Evolutionary conservation across 1,284 basidiomycete genomes (phyloP).

Genomic region (Trichosporon ovoides): DNA sequence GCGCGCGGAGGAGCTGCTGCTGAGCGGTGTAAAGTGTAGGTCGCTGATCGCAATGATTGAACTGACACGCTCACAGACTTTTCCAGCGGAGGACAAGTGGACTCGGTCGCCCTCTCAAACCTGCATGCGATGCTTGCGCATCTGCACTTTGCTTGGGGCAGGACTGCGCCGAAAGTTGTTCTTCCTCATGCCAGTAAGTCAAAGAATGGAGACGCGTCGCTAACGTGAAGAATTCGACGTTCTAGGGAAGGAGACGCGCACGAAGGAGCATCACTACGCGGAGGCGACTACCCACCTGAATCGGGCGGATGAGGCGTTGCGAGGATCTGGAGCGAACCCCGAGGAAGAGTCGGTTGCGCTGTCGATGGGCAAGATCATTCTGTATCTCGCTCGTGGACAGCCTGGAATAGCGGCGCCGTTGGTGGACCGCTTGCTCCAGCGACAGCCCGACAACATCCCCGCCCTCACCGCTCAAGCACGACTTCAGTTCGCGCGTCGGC

Average conservation of each 20-base stretch:
- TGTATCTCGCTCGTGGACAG: conserved; percentile 70
- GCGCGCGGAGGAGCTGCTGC: conserved; percentile 41
- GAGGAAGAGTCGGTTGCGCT: conserved; percentile 42
- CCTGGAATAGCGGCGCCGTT: conserved; percentile 71
- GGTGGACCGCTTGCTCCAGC: conserved; percentile 72
- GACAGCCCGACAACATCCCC: conserved; percentile 70
- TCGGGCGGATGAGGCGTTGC: conserved; percentile 63
- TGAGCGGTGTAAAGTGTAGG: conserved; percentile 45
- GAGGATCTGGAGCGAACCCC: conserved; percentile 27
- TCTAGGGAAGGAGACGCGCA: conserved; percentile 54
- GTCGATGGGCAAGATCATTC: conserved; percentile 53
- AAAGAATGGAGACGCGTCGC: not conserved
- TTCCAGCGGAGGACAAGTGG: conserved; percentile 44
- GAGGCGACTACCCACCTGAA: conserved; percentile 67
- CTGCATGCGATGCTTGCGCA: conserved; percentile 76
- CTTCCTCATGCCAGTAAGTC: conserved; percentile 66
- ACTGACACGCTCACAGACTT: conserved; percentile 28
- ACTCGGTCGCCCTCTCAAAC: conserved; percentile 49
- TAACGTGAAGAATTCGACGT: conserved; percentile 61
- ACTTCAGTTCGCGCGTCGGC: conserved; percentile 70
- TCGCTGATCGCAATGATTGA: not conserved
- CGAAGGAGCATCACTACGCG: conserved; percentile 64
- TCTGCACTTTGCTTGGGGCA: conserved; percentile 68
- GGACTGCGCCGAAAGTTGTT: conserved; percentile 72
- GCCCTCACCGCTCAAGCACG: conserved; percentile 58